Evolutionary conservation across 345 rosid species (phyloP).

Genomic region (Hibiscus mutabilis): DNA sequence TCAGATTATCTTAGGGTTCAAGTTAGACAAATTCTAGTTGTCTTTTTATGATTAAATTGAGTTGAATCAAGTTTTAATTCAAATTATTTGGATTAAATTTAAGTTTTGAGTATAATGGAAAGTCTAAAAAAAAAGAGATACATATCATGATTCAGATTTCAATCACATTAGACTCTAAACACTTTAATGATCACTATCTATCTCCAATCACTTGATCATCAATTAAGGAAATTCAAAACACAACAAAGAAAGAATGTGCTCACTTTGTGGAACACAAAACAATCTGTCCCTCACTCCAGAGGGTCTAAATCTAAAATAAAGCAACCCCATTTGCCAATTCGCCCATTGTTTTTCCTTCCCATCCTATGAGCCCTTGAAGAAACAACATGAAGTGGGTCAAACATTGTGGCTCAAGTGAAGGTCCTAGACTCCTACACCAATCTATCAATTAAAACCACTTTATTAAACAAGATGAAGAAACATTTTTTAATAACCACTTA

Average conservation of each 20-base stretch:
- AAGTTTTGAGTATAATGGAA: too few species aligned
- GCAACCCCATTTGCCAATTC: slow-evolving; percentile 7
- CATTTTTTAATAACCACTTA: too few species aligned
- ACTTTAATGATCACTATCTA: too few species aligned
- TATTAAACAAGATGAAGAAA: neutral
- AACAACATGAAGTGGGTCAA: slow-evolving; percentile 7
- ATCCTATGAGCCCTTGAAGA: neutral
- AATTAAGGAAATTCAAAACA: slow-evolving; percentile 6
- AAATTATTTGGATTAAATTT: too few species aligned
- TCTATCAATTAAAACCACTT: neutral
- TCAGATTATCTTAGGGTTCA: too few species aligned
- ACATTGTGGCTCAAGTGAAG: slow-evolving; percentile 5
- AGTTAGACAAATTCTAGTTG: too few species aligned
- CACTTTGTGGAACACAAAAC: slow-evolving; percentile 2
- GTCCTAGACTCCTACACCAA: neutral
- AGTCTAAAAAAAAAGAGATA: too few species aligned
- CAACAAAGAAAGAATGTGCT: neutral
- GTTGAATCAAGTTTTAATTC: neutral
- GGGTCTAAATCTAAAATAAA: slow-evolving; percentile 8
- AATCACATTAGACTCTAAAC: too few species aligned
- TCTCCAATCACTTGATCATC: slow-evolving; percentile 4
- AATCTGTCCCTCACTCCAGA: neutral
- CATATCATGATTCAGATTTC: too few species aligned
- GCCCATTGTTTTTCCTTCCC: neutral
- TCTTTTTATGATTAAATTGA: too few species aligned